Evolutionary conservation across 176 grass and related monocot species (phyloP).

Genomic region (Oryza officinalis): DNA sequence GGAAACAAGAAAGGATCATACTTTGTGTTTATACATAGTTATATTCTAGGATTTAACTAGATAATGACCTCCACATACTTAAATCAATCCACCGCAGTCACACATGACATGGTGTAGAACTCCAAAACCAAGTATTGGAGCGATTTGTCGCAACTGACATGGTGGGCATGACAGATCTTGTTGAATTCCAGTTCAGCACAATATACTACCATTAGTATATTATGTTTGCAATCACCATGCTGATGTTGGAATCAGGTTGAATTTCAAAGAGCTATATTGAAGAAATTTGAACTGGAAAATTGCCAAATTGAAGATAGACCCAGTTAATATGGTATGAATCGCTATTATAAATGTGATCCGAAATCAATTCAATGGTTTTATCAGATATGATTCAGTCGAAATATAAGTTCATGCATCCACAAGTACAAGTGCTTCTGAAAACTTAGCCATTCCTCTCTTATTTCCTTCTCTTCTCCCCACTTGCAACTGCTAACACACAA

Average conservation of each 20-base stretch:
- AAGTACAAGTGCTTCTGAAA: not conserved
- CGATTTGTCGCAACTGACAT: not conserved
- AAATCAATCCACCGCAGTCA: not conserved
- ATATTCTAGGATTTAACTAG: not conserved
- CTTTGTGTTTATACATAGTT: not conserved
- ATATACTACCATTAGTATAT: not conserved
- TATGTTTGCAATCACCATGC: not conserved
- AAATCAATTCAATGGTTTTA: not conserved
- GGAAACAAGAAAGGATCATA: not conserved
- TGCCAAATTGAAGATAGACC: not conserved
- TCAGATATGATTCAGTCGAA: not conserved
- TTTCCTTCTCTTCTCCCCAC: too few species aligned
- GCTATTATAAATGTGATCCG: not conserved
- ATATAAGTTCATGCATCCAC: not conserved
- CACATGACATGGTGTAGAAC: not conserved
- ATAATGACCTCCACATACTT: not conserved
- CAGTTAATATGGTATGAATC: not conserved
- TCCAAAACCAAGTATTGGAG: conserved; percentile 1
- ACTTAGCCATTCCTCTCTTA: not conserved
- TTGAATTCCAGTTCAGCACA: not conserved
- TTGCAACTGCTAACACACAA: not conserved
- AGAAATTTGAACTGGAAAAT: not conserved
- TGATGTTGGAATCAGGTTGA: not conserved
- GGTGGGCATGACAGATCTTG: not conserved
- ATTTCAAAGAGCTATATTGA: not conserved